Base-by-base conservation (phyloP, 2,329 filamentous ascomycete species). In the Endothia cerciana region DNA sequence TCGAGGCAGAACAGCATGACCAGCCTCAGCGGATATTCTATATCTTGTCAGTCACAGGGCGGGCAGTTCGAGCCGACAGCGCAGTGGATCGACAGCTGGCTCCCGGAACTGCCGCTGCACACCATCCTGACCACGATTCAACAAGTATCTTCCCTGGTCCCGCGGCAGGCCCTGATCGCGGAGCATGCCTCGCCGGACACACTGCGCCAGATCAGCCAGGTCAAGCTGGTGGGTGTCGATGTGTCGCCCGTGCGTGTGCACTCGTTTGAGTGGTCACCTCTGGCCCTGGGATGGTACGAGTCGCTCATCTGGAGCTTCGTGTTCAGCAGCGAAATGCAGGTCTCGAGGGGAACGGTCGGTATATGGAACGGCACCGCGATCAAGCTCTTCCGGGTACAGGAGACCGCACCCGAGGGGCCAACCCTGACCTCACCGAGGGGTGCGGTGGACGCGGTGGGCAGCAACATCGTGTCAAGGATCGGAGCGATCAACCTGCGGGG, bases 211-310 rank as follows among this genome's bases (percentile, higher is more conserved):
- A 87, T 92, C 67, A 83, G 82, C 66, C 81, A 83, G 22, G 84
- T 90, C 1, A 83, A 86, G 60, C 81, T 96, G 53, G 84, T 88
- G 11, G 89, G 88, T 10, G 87, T 97, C 45, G 93, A 97, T 56
- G 86, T 91, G 0, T 88, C 88, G 1, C 83, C 90, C 0, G 85
- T 92, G 62, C 86, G 91, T 40, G 90, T 95, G 19, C 94, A 97
- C 74, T 90, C 92, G 17, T 98, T 98, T 73, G 93, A 97, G 78
- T 98, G 94, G 94, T 94, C 93, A 3, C 89, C 92, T 0, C 82
- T 97, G 41, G 91, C 92, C 0, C 83, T 98, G 60, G 94, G 94
- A 59, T 98, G 95, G 95, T 97, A 98, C 76, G 93, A 97, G 77
- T 94, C 92, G 5, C 83, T 98, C 15, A 83, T 99, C 11, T 99